These are phyloP conservation scores for Bromus sterilis DNA, from an alignment of 176 grass and related monocot genomes.

Conservation along the genomic window DNA sequence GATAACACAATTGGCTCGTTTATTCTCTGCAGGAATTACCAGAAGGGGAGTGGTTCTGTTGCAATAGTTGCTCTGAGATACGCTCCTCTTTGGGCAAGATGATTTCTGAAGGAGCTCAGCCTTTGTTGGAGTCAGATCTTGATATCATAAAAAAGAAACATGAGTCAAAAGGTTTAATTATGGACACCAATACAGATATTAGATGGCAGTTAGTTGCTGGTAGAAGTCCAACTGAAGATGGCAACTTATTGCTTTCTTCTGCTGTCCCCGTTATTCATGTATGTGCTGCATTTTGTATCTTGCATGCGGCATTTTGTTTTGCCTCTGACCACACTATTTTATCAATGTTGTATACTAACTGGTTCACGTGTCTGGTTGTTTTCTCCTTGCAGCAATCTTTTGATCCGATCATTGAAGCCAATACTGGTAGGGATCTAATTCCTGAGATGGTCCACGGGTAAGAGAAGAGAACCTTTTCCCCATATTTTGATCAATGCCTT, in stretches of 20 bases:
- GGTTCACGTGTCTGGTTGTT: not conserved
- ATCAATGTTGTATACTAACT: not conserved
- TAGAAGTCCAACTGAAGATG: conserved; percentile 52
- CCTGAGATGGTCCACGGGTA: conserved; percentile 90
- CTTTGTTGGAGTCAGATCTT: conserved; percentile 33
- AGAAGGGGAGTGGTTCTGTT: conserved; percentile 88
- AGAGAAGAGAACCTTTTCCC: conserved; percentile 24
- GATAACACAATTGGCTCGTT: not conserved
- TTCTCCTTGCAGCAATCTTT: conserved; percentile 74
- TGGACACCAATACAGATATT: conserved; percentile 33
- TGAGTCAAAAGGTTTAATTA: conserved; percentile 34
- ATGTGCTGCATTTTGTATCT: conserved; percentile 9
- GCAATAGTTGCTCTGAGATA: conserved; percentile 44
- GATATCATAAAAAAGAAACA: conserved; percentile 73
- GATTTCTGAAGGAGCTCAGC: conserved; percentile 42
- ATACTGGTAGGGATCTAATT: conserved; percentile 63
- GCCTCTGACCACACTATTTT: not conserved
- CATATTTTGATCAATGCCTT: not conserved
- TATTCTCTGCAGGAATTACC: conserved; percentile 69
- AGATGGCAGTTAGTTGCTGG: conserved; percentile 83
- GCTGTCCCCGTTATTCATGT: conserved; percentile 91
- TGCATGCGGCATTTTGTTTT: not conserved
- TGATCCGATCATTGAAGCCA: conserved; percentile 81
- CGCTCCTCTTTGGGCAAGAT: conserved; percentile 57
- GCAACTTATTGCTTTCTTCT: conserved; percentile 53